phyloP scores from a whole-genome alignment of 2,329 filamentous ascomycete genomes.

The Fusarium robinianum region DNA sequence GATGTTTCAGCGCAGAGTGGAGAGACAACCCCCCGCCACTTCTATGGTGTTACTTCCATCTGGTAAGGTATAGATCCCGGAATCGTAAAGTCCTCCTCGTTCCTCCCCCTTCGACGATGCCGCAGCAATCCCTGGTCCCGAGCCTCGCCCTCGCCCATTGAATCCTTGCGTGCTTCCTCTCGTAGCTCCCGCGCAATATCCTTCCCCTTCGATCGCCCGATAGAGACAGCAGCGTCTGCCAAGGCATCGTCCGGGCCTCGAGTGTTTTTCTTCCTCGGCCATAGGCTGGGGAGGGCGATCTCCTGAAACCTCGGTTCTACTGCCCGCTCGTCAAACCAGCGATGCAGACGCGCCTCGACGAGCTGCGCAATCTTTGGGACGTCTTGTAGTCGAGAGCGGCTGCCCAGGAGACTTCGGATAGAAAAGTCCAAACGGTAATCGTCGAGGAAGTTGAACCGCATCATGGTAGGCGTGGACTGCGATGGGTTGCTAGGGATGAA shows the following conservation, averaged over 20 bases:
- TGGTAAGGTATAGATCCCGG: conserved; percentile 52
- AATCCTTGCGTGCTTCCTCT: conserved; percentile 55
- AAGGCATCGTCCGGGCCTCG: conserved; percentile 68
- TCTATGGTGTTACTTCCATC: conserved; percentile 30
- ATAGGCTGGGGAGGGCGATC: conserved; percentile 79
- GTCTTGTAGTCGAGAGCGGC: conserved; percentile 78
- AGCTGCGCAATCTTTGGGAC: conserved; percentile 88
- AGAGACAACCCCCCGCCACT: conserved; percentile 9
- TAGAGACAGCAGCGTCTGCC: conserved; percentile 51
- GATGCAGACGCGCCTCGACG: conserved; percentile 77
- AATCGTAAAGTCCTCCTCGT: conserved; percentile 50
- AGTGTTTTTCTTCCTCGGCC: conserved; percentile 84
- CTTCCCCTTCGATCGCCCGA: conserved; percentile 58
- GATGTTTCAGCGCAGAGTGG: conserved; percentile 1
- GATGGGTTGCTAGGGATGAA: conserved; percentile 79
- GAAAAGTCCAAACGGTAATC: conserved; percentile 86
- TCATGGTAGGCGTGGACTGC: conserved; percentile 77
- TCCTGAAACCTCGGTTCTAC: conserved; percentile 88
- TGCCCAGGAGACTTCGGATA: conserved; percentile 78
- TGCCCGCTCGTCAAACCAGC: conserved; percentile 85
- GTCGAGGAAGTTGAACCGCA: conserved; percentile 92
- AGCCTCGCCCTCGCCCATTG: conserved; percentile 50
- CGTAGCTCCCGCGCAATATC: conserved; percentile 56
- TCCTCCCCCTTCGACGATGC: conserved; percentile 44
- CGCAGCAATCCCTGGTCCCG: conserved; percentile 46